Evolutionary conservation across 129 eudicot species (phyloP), one percentile per base, ranked within the genome.

Genomic region (Arctium lappa): DNA sequence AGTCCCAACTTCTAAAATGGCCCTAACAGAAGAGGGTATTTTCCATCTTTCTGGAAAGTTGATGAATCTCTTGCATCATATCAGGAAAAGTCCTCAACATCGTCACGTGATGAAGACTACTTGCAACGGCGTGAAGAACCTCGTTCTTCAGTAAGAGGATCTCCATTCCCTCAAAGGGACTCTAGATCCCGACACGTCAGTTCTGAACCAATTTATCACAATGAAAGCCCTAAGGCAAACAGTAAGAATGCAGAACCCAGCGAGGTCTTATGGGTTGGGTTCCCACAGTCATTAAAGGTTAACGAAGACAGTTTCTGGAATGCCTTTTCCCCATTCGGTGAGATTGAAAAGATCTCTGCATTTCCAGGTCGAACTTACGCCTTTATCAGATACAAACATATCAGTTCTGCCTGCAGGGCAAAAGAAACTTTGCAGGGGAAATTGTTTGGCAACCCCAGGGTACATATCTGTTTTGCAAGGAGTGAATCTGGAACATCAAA

Each of bases 211-310:
- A 75, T 81, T 16, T 89, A 86, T 76, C 75, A 68, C 33, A 32
- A 84, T 18, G 86, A 86, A 38, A 90, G 86, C 69, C 77, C 92
- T 56, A 94, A 87, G 77, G 60, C 71, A 65, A 82, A 32, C 78
- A 90, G 83, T 77, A 86, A 86, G 80, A 80, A 70, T 15, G 73
- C 82, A 39, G 97, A 91, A 74, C 99, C 99, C 60, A 95, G 94
- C 75, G 95, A 91, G 79, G 94, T 95, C 81, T 86, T 95, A 78
- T 95, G 99, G 99, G 73, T 95, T 36, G 97, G 99, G 70, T 95
- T 86, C 81, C 99, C 99, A 53, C 88, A 93, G 72, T 87, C 85
- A n/a, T n/a, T 95, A 72, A 90, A 85, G 82, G 90, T 95, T 22
- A 97, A 95, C 63, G 99, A 95, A 79, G 84, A 79, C 82, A 80